These are phyloP conservation scores for Dipodascus geniculatus DNA, from an alignment of 805 yeast species.

Conservation along the genomic window DNA sequence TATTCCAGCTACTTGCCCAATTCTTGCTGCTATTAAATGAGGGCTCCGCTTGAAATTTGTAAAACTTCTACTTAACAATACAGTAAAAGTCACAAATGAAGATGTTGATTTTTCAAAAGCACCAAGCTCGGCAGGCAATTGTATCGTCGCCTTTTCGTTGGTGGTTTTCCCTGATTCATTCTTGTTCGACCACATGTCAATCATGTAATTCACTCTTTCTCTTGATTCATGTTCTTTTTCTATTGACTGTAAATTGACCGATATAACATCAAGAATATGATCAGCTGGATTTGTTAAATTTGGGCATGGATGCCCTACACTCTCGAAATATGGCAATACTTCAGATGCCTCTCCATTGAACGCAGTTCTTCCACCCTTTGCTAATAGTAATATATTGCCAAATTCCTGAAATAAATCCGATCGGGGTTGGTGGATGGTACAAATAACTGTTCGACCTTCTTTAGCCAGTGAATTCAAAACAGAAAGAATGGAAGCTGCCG, in stretches of 20 bases:
- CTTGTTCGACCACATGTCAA: conserved; percentile 29
- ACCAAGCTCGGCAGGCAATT: conserved; percentile 19
- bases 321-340: conserved; percentile 37
- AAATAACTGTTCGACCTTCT: conserved; percentile 52
- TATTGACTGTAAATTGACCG: conserved; percentile 39
- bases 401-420: conserved; percentile 50
- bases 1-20: conserved; percentile 50
- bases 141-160: neutral
- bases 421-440: conserved; percentile 81
- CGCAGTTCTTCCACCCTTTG: conserved; percentile 61
- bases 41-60: conserved; percentile 36
- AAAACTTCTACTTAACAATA: conserved; percentile 29
- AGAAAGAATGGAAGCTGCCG: conserved; percentile 55
- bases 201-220: conserved; percentile 29
- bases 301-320: conserved; percentile 47
- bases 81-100: conserved; percentile 26
- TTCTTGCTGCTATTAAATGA: conserved; percentile 52
- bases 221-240: conserved; percentile 31
- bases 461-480: conserved; percentile 45
- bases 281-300: conserved; percentile 60
- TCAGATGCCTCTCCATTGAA: conserved; percentile 46
- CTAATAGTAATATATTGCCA: conserved; percentile 60
- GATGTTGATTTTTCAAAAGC: conserved; percentile 25
- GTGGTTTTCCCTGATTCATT: neutral
- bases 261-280: conserved; percentile 55